Evolutionary conservation across 2,329 filamentous ascomycete species (phyloP).

Genomic region (Stemphylium lycopersici): DNA sequence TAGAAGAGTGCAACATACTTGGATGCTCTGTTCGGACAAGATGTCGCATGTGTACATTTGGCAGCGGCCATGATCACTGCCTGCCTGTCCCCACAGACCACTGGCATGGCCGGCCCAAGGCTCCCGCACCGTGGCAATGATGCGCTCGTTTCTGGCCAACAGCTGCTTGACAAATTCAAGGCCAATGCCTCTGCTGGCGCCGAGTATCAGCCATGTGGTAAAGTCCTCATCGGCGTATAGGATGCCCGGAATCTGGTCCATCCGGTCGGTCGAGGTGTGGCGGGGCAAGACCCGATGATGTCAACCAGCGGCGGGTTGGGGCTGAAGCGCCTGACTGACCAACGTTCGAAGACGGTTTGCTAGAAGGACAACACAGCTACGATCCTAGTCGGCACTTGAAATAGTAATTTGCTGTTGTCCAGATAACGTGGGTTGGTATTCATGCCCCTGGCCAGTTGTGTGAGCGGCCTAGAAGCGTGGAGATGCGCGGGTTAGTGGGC

Average conservation of each 20-base stretch:
- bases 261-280: slow-evolving; percentile 27
- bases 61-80: slow-evolving; percentile 54
- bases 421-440: slow-evolving; percentile 12
- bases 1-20: slow-evolving; percentile 32
- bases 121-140: slow-evolving; percentile 60
- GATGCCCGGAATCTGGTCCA: slow-evolving; percentile 53
- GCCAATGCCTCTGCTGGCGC: slow-evolving; percentile 57
- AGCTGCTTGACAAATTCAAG: slow-evolving; percentile 61
- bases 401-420: slow-evolving; percentile 13
- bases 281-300: slow-evolving; percentile 21
- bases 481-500: slow-evolving; percentile 12
- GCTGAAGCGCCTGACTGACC: slow-evolving; percentile 1
- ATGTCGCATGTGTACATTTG: slow-evolving; percentile 61
- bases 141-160: slow-evolving; percentile 54
- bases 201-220: slow-evolving; percentile 56
- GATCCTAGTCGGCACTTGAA: slow-evolving; percentile 4
- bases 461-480: slow-evolving; percentile 6
- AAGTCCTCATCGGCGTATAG: slow-evolving; percentile 50
- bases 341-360: background rate
- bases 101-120: slow-evolving; percentile 49
- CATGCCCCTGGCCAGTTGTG: slow-evolving; percentile 4
- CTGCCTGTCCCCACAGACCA: slow-evolving; percentile 50
- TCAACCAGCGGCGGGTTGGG: slow-evolving; percentile 11
- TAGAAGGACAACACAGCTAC: background rate
- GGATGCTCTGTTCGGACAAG: slow-evolving; percentile 59